Percentiles rank a stretch among this genome's conserved stretches.
Evolutionary conservation across 2,329 filamentous ascomycete species (phyloP).

Genomic region (Fusarium albidum): DNA sequence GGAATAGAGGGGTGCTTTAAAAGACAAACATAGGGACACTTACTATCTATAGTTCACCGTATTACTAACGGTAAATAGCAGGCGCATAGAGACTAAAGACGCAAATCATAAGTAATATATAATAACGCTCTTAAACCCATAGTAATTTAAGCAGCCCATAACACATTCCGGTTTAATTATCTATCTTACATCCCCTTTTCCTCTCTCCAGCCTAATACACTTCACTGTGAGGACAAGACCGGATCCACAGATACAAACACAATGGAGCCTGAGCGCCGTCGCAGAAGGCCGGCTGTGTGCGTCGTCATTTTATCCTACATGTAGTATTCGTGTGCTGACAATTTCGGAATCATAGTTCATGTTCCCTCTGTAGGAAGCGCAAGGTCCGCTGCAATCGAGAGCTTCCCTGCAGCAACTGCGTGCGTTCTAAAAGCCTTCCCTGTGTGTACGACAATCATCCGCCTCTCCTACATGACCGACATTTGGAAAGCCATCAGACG

Average conservation of each 20-base stretch:
- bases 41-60: no score
- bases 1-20: no score
- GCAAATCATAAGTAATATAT: conserved; percentile 21
- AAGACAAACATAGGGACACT: no score
- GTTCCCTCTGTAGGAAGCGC: conserved; percentile 51
- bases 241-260: neutral
- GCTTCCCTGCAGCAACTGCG: conserved; percentile 52
- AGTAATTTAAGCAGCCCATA: neutral
- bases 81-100: neutral
- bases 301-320: neutral
- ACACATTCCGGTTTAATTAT: neutral
- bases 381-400: conserved; percentile 55
- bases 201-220: neutral
- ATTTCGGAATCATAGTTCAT: conserved; percentile 44
- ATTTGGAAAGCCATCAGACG: neutral
- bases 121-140: no score
- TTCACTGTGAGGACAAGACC: neutral
- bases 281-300: conserved; percentile 43
- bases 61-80: conserved; percentile 32
- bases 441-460: conserved; percentile 46
- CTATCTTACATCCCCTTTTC: neutral
- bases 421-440: conserved; percentile 45
- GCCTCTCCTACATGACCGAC: neutral
- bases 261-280: conserved; percentile 37
- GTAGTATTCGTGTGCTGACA: neutral